These are phyloP conservation scores for Mortierella alpina DNA, from an alignment of 192 early-diverging fungal species.

Conservation along the genomic window DNA sequence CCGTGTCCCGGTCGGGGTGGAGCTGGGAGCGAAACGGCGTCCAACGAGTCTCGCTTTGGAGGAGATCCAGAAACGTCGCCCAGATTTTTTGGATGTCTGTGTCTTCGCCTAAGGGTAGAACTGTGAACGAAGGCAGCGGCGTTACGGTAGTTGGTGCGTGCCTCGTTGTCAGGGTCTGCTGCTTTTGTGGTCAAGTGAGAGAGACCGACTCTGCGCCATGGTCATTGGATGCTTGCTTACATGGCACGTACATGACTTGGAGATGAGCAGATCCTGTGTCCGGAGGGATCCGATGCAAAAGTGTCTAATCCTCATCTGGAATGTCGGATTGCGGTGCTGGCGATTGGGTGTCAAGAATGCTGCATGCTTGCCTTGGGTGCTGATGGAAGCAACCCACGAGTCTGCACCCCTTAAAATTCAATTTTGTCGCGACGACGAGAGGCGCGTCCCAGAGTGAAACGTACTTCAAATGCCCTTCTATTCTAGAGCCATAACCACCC, in stretches of 20 bases:
- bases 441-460: too few relatives aligned
- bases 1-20: neutral
- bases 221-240: neutral
- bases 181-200: neutral
- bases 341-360: too few relatives aligned
- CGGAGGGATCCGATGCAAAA: conserved; percentile 44
- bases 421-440: too few relatives aligned
- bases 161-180: too few relatives aligned
- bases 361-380: too few relatives aligned
- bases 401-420: too few relatives aligned
- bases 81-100: conserved; percentile 30
- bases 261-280: conserved; percentile 49
- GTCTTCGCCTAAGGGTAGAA: neutral
- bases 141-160: neutral
- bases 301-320: conserved; percentile 28
- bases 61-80: conserved; percentile 38
- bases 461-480: too few relatives aligned
- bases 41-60: conserved; percentile 26
- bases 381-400: too few relatives aligned
- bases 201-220: neutral
- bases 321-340: too few relatives aligned
- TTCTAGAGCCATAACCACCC: too few relatives aligned
- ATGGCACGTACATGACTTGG: conserved; percentile 41
- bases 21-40: neutral
- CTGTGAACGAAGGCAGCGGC: neutral